Base-by-base conservation (phyloP, 2,329 filamentous ascomycete genomes). In the Pseudogymnoascus sp. region DNA sequence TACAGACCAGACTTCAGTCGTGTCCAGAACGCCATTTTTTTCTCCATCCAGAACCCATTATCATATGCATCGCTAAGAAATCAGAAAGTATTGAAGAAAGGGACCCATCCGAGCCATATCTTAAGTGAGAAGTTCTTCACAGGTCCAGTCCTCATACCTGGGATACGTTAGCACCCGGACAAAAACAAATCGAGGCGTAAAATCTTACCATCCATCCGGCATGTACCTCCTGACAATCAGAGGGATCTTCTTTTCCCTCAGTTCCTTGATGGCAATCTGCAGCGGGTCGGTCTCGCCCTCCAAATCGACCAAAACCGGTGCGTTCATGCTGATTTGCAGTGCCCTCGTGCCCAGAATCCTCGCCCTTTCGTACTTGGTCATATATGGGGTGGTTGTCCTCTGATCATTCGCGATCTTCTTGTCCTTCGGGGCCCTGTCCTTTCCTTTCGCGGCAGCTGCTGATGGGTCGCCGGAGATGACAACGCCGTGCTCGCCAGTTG, bases 341-440 rank as follows among this genome's bases (percentile, higher is more conserved):
- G 94, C 94, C 67, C 94, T 83, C 39, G 94, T 97, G 57, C 94
- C 94, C 65, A 99, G 78, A 63, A 99, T 93, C 71, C 94, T 86
- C 65, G 94, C 94, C 69, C 87, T 85, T 81, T 99, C 94, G 77
- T 99, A 99, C 79, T 99, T 99, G 67, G 94, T 99, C 93, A 99
- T 96, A 78, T 97, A 99, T 2, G 93, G 94, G 28, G 94, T 99
- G 7, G 94, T 99, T 22, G 85, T 89, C 69, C 94, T 86, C 76
- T 96, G 84, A 67, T 92, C 89, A 67, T 90, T 89, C 61, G 91
- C 83, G 58, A 99, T 93, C 77, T 91, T 95, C 83, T 95, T 97
- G 76, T 92, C 83, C 71, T 85, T 86, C 70, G 81, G 77, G 57
- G 79, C 78, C 71, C 81, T 82, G 60, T 83, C 80, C 67, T 74